phyloP scores from a whole-genome alignment of 179 eudicot genomes.

The Beta macrorhiza region DNA sequence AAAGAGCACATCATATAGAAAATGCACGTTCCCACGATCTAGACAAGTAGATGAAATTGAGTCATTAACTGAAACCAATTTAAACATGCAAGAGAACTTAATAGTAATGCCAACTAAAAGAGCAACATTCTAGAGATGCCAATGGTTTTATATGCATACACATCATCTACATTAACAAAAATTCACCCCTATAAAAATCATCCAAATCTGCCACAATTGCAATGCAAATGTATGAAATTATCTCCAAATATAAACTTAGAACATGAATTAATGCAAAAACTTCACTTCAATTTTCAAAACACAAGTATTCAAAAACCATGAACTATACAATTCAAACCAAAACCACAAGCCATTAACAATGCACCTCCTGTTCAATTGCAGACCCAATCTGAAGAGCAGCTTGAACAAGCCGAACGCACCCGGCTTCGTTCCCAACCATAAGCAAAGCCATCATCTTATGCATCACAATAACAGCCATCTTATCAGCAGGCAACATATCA shows the following conservation, averaged over 20 bases:
- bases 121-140: neutral
- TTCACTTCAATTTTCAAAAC: neutral
- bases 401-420: conserved; percentile 63
- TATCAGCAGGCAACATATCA: conserved; percentile 80
- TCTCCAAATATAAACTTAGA: too few relatives aligned
- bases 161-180: neutral
- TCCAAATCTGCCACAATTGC: neutral
- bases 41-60: too few relatives aligned
- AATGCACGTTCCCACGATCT: neutral
- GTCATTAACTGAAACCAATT: neutral
- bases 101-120: neutral
- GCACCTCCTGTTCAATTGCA: conserved; percentile 83
- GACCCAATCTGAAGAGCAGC: conserved; percentile 79
- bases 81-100: neutral
- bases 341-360: neutral
- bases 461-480: conserved; percentile 91
- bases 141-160: neutral
- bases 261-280: too few relatives aligned
- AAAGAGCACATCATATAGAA: neutral
- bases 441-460: conserved; percentile 80
- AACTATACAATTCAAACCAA: neutral
- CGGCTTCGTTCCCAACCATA: conserved; percentile 57
- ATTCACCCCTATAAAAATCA: neutral
- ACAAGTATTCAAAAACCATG: neutral
- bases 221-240: neutral